These are phyloP conservation scores for Teunomyces lycoperdinae DNA, from an alignment of 805 yeast species.

Conservation along the genomic window DNA sequence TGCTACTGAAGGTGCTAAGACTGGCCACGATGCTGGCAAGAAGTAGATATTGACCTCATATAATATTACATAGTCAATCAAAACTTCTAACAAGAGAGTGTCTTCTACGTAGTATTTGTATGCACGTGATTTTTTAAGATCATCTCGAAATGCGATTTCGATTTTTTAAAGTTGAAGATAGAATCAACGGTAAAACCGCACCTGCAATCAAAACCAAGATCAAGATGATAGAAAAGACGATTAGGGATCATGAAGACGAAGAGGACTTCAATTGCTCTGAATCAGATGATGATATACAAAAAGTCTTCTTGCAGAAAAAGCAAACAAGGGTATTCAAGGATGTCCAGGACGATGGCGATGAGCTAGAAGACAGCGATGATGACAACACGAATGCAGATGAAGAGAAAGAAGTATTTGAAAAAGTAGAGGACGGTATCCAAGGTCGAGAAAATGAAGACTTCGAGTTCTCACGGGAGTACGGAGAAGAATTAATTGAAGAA, in stretches of 20 bases:
- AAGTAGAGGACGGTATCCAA: conserved; percentile 13
- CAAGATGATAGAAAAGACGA: neutral
- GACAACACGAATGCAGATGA: conserved; percentile 10
- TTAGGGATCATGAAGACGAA: neutral
- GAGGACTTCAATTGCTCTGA: conserved; percentile 9
- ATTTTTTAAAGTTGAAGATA: no score
- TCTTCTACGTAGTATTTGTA: neutral
- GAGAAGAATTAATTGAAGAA: conserved; percentile 2
- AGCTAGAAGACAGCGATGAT: conserved; percentile 14
- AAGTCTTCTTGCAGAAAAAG: conserved; percentile 2
- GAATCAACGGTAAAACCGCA: no score
- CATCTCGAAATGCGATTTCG: no score
- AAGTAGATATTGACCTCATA: conserved; percentile 11
- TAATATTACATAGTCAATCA: neutral
- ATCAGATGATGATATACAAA: conserved; percentile 4
- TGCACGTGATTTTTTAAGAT: no score
- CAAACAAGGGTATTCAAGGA: neutral
- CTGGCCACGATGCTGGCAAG: conserved; percentile 26
- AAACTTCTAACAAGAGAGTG: neutral
- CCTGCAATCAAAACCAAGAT: no score
- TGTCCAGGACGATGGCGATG: conserved; percentile 11
- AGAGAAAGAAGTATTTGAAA: conserved; percentile 14
- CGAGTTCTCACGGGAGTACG: no score
- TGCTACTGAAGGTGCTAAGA: conserved; percentile 53
- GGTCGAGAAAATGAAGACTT: conserved; percentile 13